Conservation (phyloP, 306 rosid genomes). For the Abrus precatorius region DNA sequence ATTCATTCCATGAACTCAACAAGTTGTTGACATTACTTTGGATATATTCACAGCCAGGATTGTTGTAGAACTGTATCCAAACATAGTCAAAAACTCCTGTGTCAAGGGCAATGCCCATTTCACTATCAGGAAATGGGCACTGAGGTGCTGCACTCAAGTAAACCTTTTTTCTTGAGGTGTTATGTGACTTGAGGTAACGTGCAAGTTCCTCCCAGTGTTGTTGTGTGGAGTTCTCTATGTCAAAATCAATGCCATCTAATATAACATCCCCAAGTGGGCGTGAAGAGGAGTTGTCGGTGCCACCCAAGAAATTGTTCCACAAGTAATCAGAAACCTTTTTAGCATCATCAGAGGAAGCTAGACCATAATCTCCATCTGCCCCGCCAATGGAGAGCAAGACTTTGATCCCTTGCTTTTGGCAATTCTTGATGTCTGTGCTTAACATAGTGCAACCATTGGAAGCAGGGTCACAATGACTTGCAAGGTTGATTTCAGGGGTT, state of each 20-base stretch:
- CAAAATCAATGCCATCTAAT: constrained; percentile 71
- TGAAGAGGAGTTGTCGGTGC: constrained; percentile 44
- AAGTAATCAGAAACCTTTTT: constrained; percentile 55
- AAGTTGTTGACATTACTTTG: constrained; percentile 39
- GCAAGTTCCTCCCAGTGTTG: constrained; percentile 44
- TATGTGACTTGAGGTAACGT: constrained; percentile 40
- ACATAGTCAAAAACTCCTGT: constrained; percentile 56
- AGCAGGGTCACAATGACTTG: constrained; percentile 61
- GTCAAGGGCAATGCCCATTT: constrained; percentile 40
- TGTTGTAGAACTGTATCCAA: constrained; percentile 66
- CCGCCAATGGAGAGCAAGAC: constrained; percentile 67
- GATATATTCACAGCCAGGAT: constrained; percentile 60
- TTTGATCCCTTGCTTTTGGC: constrained; percentile 62
- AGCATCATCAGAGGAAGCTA: constrained; percentile 60
- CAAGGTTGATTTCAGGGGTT: constrained; percentile 59
- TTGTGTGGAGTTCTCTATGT: constrained; percentile 5
- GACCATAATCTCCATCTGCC: constrained; percentile 43
- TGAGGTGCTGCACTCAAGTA: constrained; percentile 67
- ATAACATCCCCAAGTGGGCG: constrained; percentile 62
- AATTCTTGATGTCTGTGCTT: constrained; percentile 48
- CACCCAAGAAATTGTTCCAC: constrained; percentile 67
- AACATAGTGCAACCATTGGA: constrained; percentile 41
- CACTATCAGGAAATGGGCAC: constrained; percentile 63
- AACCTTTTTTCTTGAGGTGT: constrained; percentile 34
- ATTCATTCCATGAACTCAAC: constrained; percentile 57